Percentiles rank a stretch among this genome's conserved stretches.
phyloP scores from a whole-genome alignment of 306 rosid genomes.

The Ormosia semicastrata region DNA sequence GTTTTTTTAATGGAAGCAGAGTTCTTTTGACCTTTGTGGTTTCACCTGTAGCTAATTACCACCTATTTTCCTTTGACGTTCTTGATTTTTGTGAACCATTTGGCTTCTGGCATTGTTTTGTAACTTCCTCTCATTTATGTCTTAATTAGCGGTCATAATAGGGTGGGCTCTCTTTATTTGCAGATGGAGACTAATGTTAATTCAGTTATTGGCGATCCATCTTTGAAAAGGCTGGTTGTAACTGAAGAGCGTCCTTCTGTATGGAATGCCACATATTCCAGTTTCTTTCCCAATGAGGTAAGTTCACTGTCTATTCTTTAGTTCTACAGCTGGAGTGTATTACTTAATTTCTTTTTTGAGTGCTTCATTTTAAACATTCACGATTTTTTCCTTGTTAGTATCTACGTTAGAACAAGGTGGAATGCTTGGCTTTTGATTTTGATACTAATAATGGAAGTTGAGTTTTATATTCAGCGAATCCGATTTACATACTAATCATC shows the following conservation, averaged over 20 bases:
- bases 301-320: slow-evolving; percentile 19
- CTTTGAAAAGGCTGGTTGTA: slow-evolving; percentile 60
- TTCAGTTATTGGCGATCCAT: slow-evolving; percentile 49
- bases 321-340: neutral
- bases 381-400: neutral
- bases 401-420: neutral
- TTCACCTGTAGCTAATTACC: neutral
- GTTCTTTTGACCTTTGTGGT: slow-evolving; percentile 7
- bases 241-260: slow-evolving; percentile 53
- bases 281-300: slow-evolving; percentile 74
- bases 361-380: neutral
- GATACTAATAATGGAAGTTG: slow-evolving; percentile 1
- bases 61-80: neutral
- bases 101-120: neutral
- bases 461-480: neutral
- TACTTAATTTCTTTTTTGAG: neutral
- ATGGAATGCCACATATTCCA: slow-evolving; percentile 64
- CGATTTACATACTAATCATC: neutral
- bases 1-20: neutral
- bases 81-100: slow-evolving; percentile 1
- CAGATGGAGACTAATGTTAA: slow-evolving; percentile 64
- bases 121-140: slow-evolving; percentile 3
- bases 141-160: neutral
- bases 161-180: slow-evolving; percentile 30
- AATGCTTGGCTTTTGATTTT: neutral